Evolutionary conservation across 78 protist genomes (phyloP), one percentile per base, ranked within the genome.

Genomic region (Mantamonas sphyraenae): DNA sequence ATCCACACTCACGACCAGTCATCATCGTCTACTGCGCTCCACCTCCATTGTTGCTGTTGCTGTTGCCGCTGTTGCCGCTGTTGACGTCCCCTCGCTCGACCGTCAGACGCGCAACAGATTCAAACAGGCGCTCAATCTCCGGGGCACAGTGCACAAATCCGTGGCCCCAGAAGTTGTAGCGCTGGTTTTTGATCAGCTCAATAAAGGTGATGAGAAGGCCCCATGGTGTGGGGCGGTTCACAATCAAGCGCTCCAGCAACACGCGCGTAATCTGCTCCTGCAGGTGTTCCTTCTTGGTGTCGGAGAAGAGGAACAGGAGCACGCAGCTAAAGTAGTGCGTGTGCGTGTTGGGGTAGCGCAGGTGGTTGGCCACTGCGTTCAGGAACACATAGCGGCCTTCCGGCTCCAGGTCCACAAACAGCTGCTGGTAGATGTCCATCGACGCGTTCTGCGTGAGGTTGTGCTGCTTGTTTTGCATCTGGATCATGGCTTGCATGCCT

Each of bases 191-290:
- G 80, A 95, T 82, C 67, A 97, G 81, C 76, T 97, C 97, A 37
- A 89, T 86, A 75, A 95, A 94, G 33, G 97, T 95, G 76, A 92
- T 83, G 47, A 97, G 81, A 31, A 95, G 56, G 20, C 99, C 99
- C 99, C 99, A 97, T 39, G 99, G 98, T 84, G 94, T 98, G 24
- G 99, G 99, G 51, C 90, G 84, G 72, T 80, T 73, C 55, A 83
- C 94, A 31, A 97, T 80, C 34, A 94, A 75, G 51, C 99, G 84
- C 80, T 95, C 99, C 26, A 96, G 71, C 39, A 97, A 86, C 17
- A 97, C 98, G 34, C 98, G 77, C 28, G 88, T 87, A 55, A 91
- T 89, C 64, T 90, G 94, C 75, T 94, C 98, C 45, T 90, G 88
- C 20, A 87, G 55, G 16, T 75, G 51, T 63, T 85, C 93, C 55